phyloP scores from a whole-genome alignment of 805 yeast species.

The Yarrowia sp. region DNA sequence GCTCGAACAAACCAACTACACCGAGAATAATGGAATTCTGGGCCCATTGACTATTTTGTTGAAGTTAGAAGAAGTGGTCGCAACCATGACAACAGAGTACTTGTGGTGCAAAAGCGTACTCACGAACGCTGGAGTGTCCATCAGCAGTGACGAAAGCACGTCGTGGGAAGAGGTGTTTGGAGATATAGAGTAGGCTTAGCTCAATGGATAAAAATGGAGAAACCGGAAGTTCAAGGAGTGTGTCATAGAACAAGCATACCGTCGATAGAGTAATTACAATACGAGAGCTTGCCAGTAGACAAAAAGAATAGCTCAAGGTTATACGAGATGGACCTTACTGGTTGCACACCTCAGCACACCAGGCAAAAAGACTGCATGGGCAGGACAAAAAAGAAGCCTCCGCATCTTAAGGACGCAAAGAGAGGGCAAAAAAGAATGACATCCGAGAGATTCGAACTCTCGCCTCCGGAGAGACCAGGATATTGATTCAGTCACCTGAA shows the following conservation, averaged over 20 bases:
- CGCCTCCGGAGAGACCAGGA: constrained; percentile 39
- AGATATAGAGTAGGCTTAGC: not conserved
- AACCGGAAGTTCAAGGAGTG: too few species aligned
- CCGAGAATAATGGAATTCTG: not conserved
- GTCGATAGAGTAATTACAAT: too few species aligned
- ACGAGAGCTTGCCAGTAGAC: too few species aligned
- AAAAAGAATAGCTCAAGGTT: too few species aligned
- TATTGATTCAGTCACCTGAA: constrained; percentile 38
- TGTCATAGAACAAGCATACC: too few species aligned
- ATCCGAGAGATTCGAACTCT: constrained; percentile 39
- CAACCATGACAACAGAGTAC: constrained; percentile 3
- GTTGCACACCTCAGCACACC: not conserved
- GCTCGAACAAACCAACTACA: constrained; percentile 1
- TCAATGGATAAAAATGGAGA: not conserved
- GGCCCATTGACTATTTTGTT: constrained; percentile 1
- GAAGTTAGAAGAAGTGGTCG: not conserved
- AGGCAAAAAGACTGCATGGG: too few species aligned
- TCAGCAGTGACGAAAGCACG: too few species aligned
- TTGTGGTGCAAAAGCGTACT: not conserved
- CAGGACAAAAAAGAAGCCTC: not conserved
- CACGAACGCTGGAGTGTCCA: not conserved
- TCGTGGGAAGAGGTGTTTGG: too few species aligned
- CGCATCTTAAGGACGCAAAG: not conserved
- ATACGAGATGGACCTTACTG: too few species aligned
- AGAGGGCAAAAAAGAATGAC: constrained; percentile 11